These are phyloP conservation scores for Mycena belliarum DNA, from an alignment of 768 basidiomycete species.

Conservation along the genomic window DNA sequence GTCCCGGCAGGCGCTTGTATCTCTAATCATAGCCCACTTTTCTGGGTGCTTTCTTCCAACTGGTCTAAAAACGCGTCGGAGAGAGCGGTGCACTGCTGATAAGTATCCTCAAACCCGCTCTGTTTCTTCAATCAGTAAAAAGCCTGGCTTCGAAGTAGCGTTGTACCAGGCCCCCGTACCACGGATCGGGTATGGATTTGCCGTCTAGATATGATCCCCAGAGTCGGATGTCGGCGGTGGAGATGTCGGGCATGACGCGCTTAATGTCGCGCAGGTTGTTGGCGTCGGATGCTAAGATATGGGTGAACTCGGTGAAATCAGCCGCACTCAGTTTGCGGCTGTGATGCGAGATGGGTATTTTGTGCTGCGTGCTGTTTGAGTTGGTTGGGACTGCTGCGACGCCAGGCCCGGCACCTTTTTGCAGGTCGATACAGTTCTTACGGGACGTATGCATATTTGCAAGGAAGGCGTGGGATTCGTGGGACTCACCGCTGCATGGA, in stretches of 20 bases:
- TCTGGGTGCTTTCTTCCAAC: slow-evolving; percentile 31
- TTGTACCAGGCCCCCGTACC: slow-evolving; percentile 70
- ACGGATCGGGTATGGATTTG: slow-evolving; percentile 80
- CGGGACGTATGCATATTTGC: neutral
- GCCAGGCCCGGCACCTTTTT: slow-evolving; percentile 49
- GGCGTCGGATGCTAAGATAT: slow-evolving; percentile 85
- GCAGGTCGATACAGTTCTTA: slow-evolving; percentile 73
- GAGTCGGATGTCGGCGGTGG: slow-evolving; percentile 68
- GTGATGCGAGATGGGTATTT: slow-evolving; percentile 66
- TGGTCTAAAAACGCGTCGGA: slow-evolving; percentile 81
- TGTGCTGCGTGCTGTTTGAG: slow-evolving; percentile 47
- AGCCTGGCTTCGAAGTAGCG: neutral
- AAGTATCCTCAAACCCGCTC: slow-evolving; percentile 78
- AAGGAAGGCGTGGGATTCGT: neutral
- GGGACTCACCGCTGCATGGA: slow-evolving; percentile 4
- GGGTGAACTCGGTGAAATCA: slow-evolving; percentile 77
- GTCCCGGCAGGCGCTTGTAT: no score
- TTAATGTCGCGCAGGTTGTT: slow-evolving; percentile 68
- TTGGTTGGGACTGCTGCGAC: neutral
- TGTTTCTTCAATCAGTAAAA: slow-evolving; percentile 25
- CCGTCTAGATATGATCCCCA: slow-evolving; percentile 80
- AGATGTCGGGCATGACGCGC: slow-evolving; percentile 47
- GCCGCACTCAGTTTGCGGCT: slow-evolving; percentile 57
- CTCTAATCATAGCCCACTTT: neutral
- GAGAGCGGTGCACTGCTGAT: slow-evolving; percentile 70